Percentiles rank a stretch among this genome's conserved stretches.
phyloP scores from a whole-genome alignment of 129 eudicot species.

The Daucus carota region DNA sequence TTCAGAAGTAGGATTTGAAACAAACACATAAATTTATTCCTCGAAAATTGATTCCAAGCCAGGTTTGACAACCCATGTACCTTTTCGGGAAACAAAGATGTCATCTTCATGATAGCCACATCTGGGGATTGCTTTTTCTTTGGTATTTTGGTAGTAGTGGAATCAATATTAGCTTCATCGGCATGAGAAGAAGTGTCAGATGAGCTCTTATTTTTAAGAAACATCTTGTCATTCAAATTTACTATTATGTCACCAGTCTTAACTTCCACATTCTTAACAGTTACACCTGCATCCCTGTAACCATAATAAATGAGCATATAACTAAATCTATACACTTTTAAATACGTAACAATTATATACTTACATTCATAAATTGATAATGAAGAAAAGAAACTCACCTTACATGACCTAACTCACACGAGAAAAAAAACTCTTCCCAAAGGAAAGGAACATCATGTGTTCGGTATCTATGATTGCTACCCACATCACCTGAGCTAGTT shows the following conservation, averaged over 20 bases:
- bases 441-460: slow-evolving; percentile 56
- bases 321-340: background rate
- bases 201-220: slow-evolving; percentile 39
- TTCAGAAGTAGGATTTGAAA: background rate
- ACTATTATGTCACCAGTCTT: slow-evolving; percentile 51
- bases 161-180: slow-evolving; percentile 31
- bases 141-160: slow-evolving; percentile 30
- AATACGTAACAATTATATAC: slow-evolving; percentile 5
- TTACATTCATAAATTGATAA: background rate
- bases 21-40: slow-evolving; percentile 9
- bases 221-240: slow-evolving; percentile 59
- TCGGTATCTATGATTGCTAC: too few species aligned
- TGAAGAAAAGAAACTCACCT: slow-evolving; percentile 47
- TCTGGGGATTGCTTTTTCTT: slow-evolving; percentile 35
- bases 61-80: slow-evolving; percentile 24
- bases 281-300: slow-evolving; percentile 75
- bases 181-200: slow-evolving; percentile 27
- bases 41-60: background rate
- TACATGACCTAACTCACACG: slow-evolving; percentile 79
- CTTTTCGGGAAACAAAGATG: slow-evolving; percentile 79
- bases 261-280: slow-evolving; percentile 59
- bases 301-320: slow-evolving; percentile 20
- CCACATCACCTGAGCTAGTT: slow-evolving; percentile 28
- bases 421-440: slow-evolving; percentile 83
- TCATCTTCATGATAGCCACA: slow-evolving; percentile 39